These are phyloP conservation scores for Pharus latifolius DNA, from an alignment of 176 grass and related monocot genomes.

Conservation along the genomic window DNA sequence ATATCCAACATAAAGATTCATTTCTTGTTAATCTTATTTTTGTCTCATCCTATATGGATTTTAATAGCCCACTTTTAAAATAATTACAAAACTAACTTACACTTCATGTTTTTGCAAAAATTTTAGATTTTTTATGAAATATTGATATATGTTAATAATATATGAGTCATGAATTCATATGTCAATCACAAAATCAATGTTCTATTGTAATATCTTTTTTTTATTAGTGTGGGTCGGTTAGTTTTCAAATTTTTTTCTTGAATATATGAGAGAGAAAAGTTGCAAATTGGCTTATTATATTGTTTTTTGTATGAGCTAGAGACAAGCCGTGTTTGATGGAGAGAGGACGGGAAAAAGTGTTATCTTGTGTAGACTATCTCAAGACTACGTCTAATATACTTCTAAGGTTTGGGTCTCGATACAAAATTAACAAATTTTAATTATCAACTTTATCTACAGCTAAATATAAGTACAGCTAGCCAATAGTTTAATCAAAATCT, in stretches of 20 bases:
- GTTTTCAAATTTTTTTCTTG: no score
- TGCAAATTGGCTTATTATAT: neutral
- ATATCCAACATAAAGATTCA: no score
- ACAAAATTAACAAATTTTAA: neutral
- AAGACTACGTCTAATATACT: neutral
- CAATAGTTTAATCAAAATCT: neutral
- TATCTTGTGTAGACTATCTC: neutral
- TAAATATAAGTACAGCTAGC: neutral
- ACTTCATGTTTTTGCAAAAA: no score
- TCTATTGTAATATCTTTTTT: neutral
- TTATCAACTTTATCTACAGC: neutral
- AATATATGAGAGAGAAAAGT: neutral
- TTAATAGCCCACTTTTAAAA: no score
- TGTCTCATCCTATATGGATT: no score
- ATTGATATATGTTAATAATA: no score
- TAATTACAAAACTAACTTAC: no score
- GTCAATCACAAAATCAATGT: neutral
- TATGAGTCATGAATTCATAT: no score
- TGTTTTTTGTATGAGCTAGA: slow-evolving; percentile 14
- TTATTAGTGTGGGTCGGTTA: no score
- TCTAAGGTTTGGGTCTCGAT: slow-evolving; percentile 1
- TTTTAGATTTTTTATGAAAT: no score
- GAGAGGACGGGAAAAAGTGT: neutral
- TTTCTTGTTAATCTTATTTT: no score
- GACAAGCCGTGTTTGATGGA: slow-evolving; percentile 21